These are phyloP conservation scores for Phaeotremella skinneri DNA, from an alignment of 768 basidiomycete genomes.

Conservation along the genomic window DNA sequence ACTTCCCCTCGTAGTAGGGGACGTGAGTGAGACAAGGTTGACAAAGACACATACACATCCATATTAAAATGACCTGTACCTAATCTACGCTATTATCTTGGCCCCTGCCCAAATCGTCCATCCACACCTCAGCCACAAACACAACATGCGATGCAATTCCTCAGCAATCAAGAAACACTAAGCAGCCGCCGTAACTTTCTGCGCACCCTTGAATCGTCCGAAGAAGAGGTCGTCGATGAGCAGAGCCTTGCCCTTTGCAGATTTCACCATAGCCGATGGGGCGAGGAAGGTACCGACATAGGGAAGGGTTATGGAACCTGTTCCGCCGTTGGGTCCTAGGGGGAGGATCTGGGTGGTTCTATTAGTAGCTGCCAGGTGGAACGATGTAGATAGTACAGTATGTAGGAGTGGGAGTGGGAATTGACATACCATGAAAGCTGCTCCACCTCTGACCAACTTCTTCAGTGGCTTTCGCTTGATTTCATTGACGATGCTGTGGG, in stretches of 20 bases:
- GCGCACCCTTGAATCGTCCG: slow-evolving; percentile 61
- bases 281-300: slow-evolving; percentile 90
- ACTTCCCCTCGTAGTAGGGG: too few species aligned
- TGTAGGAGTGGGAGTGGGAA: slow-evolving; percentile 52
- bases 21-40: too few species aligned
- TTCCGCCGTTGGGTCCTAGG: slow-evolving; percentile 24
- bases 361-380: slow-evolving; percentile 6
- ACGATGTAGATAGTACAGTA: neutral
- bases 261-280: slow-evolving; percentile 90
- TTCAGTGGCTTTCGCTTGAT: slow-evolving; percentile 25
- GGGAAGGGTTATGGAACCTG: slow-evolving; percentile 26
- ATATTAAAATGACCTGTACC: neutral
- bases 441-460: slow-evolving; percentile 59
- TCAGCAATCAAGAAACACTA: too few species aligned
- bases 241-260: slow-evolving; percentile 85
- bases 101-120: neutral
- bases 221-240: slow-evolving; percentile 67
- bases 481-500: slow-evolving; percentile 29
- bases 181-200: slow-evolving; percentile 10
- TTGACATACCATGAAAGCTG: slow-evolving; percentile 69
- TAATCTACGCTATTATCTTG: neutral
- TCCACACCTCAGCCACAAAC: neutral
- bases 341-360: slow-evolving; percentile 22
- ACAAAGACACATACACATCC: too few species aligned
- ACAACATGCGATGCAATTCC: too few species aligned